A percentile compares a stretch with the other conserved stretches of the same genome.
Evolutionary conservation across 495 filamentous ascomycete genomes (phyloP).

Genomic region (Neurospora hispaniola): DNA sequence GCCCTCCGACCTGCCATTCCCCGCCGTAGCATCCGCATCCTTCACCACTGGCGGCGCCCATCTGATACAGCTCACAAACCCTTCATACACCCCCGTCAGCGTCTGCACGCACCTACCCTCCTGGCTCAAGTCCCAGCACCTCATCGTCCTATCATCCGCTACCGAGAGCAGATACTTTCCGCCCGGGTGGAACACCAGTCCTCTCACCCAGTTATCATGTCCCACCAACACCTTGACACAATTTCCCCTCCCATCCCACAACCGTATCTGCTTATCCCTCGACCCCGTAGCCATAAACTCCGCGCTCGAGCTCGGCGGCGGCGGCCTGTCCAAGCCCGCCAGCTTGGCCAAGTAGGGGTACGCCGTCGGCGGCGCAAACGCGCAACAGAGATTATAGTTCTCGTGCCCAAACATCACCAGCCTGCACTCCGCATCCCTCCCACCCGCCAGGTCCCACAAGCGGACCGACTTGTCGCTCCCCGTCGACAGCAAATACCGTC

Average conservation of each 20-base stretch:
- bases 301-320: conserved; percentile 50
- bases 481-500: conserved; percentile 64
- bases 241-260: conserved; percentile 78
- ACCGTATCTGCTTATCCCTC: conserved; percentile 76
- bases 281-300: conserved; percentile 85
- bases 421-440: conserved; percentile 53
- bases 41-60: conserved; percentile 9
- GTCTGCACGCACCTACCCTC: conserved; percentile 74
- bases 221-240: conserved; percentile 74
- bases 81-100: conserved; percentile 8
- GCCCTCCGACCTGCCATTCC: background rate
- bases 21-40: background rate
- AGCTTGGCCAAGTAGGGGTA: conserved; percentile 64
- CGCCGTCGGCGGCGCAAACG: conserved; percentile 65
- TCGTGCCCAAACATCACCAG: conserved; percentile 76
- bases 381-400: conserved; percentile 55
- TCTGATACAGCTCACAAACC: conserved; percentile 10
- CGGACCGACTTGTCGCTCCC: conserved; percentile 68
- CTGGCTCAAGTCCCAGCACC: conserved; percentile 90
- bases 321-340: conserved; percentile 67
- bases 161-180: conserved; percentile 81
- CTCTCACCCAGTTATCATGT: conserved; percentile 90
- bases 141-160: conserved; percentile 75
- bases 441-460: conserved; percentile 67
- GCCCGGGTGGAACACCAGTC: conserved; percentile 75